Conservation (phyloP, 176 grass and related monocot genomes). For the Bothriochloa decipiens region DNA sequence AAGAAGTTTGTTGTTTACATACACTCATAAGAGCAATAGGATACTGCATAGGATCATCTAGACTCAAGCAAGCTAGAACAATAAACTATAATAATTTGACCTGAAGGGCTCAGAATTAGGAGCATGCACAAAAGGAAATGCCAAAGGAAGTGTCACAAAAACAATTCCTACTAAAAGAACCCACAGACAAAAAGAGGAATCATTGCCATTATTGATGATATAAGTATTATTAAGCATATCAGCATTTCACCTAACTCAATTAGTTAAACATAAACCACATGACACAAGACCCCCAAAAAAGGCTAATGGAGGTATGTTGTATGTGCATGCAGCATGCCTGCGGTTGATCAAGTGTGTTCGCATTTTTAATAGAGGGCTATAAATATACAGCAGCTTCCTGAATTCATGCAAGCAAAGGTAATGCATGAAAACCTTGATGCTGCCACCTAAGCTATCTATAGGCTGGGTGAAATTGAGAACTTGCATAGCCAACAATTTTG, state of each 20-base stretch:
- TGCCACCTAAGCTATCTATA: constrained; percentile 51
- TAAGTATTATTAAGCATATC: not conserved
- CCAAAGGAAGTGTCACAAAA: not conserved
- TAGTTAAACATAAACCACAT: constrained; percentile 9
- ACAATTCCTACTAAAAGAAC: constrained; percentile 3
- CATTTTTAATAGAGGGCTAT: constrained; percentile 20
- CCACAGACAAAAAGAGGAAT: not conserved
- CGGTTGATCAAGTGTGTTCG: too few species aligned
- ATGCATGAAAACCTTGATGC: constrained; percentile 62
- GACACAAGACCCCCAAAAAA: not conserved
- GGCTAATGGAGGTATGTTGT: not conserved
- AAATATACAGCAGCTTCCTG: constrained; percentile 55
- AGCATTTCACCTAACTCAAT: not conserved
- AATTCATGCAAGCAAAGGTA: constrained; percentile 56
- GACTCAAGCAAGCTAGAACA: not conserved
- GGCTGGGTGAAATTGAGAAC: constrained; percentile 73
- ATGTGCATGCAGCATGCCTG: not conserved
- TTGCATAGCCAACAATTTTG: constrained; percentile 37
- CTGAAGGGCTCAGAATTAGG: too few species aligned
- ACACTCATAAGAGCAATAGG: not conserved
- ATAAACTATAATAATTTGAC: not conserved
- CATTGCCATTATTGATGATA: not conserved
- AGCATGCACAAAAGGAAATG: not conserved
- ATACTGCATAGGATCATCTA: not conserved
- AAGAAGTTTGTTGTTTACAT: not conserved